Conservation (phyloP, 306 rosid species). For the Gynostemma pentaphyllum region DNA sequence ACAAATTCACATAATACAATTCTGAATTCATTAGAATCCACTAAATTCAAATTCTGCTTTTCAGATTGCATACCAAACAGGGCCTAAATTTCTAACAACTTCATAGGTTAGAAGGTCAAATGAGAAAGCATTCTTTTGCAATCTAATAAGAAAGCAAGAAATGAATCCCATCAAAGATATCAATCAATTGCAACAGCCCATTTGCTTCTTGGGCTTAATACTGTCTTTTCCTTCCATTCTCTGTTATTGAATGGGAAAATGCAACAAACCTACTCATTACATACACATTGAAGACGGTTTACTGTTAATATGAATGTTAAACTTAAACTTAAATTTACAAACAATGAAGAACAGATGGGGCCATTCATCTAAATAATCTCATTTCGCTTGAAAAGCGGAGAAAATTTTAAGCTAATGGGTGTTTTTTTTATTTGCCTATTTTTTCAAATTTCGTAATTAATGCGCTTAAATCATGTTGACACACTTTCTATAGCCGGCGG, state of each 20-base stretch:
- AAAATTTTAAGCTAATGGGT: too few species aligned
- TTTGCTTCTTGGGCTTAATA: constrained; percentile 25
- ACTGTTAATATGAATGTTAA: background rate
- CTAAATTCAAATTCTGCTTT: too few species aligned
- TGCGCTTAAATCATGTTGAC: too few species aligned
- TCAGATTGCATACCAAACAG: too few species aligned
- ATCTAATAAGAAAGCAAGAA: background rate
- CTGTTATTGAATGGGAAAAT: constrained; percentile 5
- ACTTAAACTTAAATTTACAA: too few species aligned
- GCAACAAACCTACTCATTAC: background rate
- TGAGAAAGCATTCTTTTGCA: background rate
- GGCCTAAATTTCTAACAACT: background rate
- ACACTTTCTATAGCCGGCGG: too few species aligned
- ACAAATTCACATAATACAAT: too few species aligned
- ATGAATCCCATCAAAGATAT: background rate
- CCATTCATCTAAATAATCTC: background rate
- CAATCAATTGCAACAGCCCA: constrained; percentile 25
- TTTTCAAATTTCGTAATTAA: too few species aligned
- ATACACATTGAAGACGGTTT: background rate
- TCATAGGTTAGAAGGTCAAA: background rate
- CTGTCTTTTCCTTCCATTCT: constrained; percentile 29
- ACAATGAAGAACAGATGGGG: background rate
- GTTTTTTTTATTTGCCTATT: too few species aligned
- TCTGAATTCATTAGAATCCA: too few species aligned
- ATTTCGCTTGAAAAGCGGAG: too few species aligned